phyloP scores from a whole-genome alignment of 2,329 filamentous ascomycete species.

The Fusarium lateritium region DNA sequence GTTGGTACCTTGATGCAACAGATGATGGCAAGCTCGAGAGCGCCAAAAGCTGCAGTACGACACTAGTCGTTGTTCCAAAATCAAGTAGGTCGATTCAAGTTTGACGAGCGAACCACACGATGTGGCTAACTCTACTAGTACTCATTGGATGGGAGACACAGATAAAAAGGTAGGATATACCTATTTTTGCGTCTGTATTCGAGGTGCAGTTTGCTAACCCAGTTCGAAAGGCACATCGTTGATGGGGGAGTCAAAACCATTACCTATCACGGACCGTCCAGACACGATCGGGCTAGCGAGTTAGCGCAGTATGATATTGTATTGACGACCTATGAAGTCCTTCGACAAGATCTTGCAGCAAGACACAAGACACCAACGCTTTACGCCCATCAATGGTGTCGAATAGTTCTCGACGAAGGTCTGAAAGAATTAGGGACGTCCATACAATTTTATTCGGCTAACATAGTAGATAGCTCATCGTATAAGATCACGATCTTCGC shows the following conservation, averaged over 20 bases:
- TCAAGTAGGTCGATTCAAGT: neutral
- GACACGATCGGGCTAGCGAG: neutral
- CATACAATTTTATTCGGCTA: neutral
- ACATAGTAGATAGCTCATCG: neutral
- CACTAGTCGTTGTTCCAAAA: conserved; percentile 4
- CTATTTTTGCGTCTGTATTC: neutral
- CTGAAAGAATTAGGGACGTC: no score
- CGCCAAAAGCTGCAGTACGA: neutral
- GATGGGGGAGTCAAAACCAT: neutral
- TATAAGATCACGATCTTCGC: neutral
- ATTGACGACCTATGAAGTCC: conserved; percentile 12
- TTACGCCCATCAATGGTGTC: neutral
- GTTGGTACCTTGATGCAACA: neutral
- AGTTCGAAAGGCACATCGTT: neutral
- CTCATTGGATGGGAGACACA: neutral
- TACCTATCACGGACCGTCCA: conserved; percentile 1
- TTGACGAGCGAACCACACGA: no score
- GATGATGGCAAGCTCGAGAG: neutral
- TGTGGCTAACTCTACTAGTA: neutral
- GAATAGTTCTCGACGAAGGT: conserved; percentile 14
- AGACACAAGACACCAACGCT: neutral
- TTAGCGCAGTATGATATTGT: conserved; percentile 8
- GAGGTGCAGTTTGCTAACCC: no score
- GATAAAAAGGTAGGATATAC: neutral
- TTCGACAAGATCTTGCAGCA: neutral